Percentiles rank a stretch among this genome's conserved stretches.
Conservation (phyloP, 768 basidiomycete species). For the Leucocoprinus sp. region DNA sequence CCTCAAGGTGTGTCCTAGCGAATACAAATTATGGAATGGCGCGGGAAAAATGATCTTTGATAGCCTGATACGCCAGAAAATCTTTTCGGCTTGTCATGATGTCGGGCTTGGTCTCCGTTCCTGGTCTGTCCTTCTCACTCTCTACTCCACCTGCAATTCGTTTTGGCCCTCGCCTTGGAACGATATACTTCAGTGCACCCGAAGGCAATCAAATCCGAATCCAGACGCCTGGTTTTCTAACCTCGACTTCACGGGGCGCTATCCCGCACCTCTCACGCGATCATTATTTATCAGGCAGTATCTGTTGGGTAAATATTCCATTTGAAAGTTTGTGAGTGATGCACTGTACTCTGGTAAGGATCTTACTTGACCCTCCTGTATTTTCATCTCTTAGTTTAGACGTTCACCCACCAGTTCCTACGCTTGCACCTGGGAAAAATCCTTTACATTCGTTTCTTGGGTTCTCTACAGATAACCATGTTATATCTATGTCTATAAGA, state of each 20-base stretch:
- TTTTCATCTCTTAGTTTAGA: constrained; percentile 41
- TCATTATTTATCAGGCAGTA: constrained; percentile 39
- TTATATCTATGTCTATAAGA: constrained; percentile 53
- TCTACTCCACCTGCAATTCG: constrained; percentile 8
- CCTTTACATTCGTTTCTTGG: constrained; percentile 66
- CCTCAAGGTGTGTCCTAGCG: no score
- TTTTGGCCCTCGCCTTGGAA: constrained; percentile 31
- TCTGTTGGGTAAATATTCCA: constrained; percentile 60
- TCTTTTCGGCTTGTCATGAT: not conserved
- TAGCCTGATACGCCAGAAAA: not conserved
- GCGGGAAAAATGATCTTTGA: not conserved
- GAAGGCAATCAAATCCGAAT: constrained; percentile 26
- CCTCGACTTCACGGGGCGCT: constrained; percentile 62
- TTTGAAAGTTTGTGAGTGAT: constrained; percentile 75
- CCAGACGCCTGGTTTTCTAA: constrained; percentile 53
- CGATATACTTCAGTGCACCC: constrained; percentile 18
- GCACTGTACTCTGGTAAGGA: not conserved
- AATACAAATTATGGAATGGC: not conserved
- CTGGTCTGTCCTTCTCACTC: constrained; percentile 13
- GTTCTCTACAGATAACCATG: constrained; percentile 35
- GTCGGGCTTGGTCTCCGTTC: constrained; percentile 1
- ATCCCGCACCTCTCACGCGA: constrained; percentile 70
- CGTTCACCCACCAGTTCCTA: constrained; percentile 57
- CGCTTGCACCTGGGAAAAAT: constrained; percentile 38
- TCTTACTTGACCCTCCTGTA: not conserved